Percentiles rank a stretch among this genome's conserved stretches.
These are phyloP conservation scores for Yamadazyma diospyri DNA, from an alignment of 1,139 yeast genomes.

Conservation along the genomic window DNA sequence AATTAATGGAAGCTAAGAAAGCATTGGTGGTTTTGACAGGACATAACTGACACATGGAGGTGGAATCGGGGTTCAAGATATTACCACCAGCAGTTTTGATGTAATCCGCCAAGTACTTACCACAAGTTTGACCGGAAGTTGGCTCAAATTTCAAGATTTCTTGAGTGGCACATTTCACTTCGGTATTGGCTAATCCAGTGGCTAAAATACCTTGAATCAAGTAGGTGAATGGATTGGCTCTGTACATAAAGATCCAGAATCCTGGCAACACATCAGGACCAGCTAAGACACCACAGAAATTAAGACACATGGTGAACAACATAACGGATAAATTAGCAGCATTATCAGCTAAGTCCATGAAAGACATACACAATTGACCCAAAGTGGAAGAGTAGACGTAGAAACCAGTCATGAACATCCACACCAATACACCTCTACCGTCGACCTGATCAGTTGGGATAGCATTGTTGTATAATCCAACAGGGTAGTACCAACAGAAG, in stretches of 20 bases:
- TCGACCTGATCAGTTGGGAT: slow-evolving; percentile 25
- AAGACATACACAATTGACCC: slow-evolving; percentile 64
- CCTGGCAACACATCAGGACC: slow-evolving; percentile 50
- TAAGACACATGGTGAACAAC: slow-evolving; percentile 56
- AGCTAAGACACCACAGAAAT: slow-evolving; percentile 82
- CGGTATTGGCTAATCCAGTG: slow-evolving; percentile 34
- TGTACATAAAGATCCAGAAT: slow-evolving; percentile 56
- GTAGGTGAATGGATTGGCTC: slow-evolving; percentile 67
- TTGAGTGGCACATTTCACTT: slow-evolving; percentile 23
- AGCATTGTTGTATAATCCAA: slow-evolving; percentile 36
- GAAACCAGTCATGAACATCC: slow-evolving; percentile 55
- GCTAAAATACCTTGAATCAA: slow-evolving; percentile 36
- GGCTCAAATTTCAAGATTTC: slow-evolving; percentile 28
- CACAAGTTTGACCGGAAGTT: slow-evolving; percentile 55
- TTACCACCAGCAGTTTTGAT: slow-evolving; percentile 49
- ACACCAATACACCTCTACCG: slow-evolving; percentile 62
- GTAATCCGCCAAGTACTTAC: slow-evolving; percentile 45
- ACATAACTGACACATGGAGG: slow-evolving; percentile 54
- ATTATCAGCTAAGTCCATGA: slow-evolving; percentile 62
- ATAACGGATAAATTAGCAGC: slow-evolving; percentile 69
- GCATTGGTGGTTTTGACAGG: slow-evolving; percentile 45
- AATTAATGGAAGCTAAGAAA: slow-evolving; percentile 43
- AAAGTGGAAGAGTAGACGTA: slow-evolving; percentile 59
- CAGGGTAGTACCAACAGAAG: slow-evolving; percentile 43
- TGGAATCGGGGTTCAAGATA: slow-evolving; percentile 34